A percentile compares a stretch with the other conserved stretches of the same genome.
Evolutionary conservation across 2,329 filamentous ascomycete species (phyloP).

Genomic region (Scolecobasidium constrictum): DNA sequence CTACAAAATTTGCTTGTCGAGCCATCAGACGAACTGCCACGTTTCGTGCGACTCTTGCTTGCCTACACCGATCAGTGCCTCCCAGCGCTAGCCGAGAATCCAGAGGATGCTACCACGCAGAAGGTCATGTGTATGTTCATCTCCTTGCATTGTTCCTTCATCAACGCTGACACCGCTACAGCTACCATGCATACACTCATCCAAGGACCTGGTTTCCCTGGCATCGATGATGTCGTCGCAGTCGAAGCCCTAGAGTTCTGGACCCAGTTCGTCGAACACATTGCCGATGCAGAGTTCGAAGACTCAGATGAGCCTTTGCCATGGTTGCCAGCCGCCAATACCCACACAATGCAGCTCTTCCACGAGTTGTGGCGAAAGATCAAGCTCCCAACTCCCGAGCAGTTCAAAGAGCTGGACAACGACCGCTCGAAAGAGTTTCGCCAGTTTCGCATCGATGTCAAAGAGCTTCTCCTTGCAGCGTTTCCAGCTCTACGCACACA

Average conservation of each 20-base stretch:
- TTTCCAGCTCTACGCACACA: slow-evolving; percentile 44
- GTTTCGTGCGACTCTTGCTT: slow-evolving; percentile 55
- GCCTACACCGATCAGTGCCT: slow-evolving; percentile 59
- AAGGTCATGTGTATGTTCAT: slow-evolving; percentile 27
- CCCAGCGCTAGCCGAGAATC: slow-evolving; percentile 45
- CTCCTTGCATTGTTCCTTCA: background rate
- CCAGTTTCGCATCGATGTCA: slow-evolving; percentile 68
- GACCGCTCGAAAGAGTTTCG: slow-evolving; percentile 56
- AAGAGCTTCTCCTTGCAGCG: slow-evolving; percentile 63
- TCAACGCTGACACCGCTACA: background rate
- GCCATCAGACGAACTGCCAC: slow-evolving; percentile 46
- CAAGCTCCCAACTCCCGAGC: slow-evolving; percentile 49
- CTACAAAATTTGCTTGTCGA: slow-evolving; percentile 40
- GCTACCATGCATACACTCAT: slow-evolving; percentile 53
- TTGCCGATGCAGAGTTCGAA: slow-evolving; percentile 38
- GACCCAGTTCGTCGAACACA: slow-evolving; percentile 62
- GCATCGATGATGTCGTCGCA: slow-evolving; percentile 64
- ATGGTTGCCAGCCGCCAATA: slow-evolving; percentile 50
- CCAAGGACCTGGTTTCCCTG: slow-evolving; percentile 53
- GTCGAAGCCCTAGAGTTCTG: slow-evolving; percentile 70
- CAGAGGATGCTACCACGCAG: slow-evolving; percentile 36
- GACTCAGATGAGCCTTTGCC: slow-evolving; percentile 19
- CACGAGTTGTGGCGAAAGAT: slow-evolving; percentile 60
- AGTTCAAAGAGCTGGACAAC: slow-evolving; percentile 57
- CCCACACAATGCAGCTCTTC: slow-evolving; percentile 52